A percentile compares a stretch with the other conserved stretches of the same genome.
Evolutionary conservation across 148 eudicot species (phyloP).

Genomic region (Nyssa sinensis): DNA sequence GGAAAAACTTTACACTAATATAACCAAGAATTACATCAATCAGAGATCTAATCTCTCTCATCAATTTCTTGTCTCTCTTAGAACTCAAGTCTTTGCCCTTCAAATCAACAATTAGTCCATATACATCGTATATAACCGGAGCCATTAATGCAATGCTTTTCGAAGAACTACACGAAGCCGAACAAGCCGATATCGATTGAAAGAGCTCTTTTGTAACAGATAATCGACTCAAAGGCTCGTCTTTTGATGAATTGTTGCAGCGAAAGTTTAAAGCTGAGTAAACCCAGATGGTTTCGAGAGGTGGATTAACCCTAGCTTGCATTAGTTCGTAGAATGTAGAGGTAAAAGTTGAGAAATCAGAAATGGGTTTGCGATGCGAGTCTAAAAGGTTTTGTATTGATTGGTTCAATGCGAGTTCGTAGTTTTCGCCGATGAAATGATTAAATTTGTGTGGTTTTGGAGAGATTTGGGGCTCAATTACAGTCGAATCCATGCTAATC

Average conservation of each 20-base stretch:
- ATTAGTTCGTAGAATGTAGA: constrained; percentile 33
- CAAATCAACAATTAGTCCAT: constrained; percentile 26
- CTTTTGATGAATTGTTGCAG: not conserved
- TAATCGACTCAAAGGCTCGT: not conserved
- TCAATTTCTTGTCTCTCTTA: constrained; percentile 47
- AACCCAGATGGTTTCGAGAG: constrained; percentile 60
- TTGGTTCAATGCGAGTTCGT: constrained; percentile 30
- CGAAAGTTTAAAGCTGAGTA: constrained; percentile 8
- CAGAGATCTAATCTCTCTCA: constrained; percentile 38
- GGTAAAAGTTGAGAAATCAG: constrained; percentile 16
- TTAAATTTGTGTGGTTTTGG: constrained; percentile 9
- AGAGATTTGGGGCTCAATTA: constrained; percentile 15
- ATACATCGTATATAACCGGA: constrained; percentile 41
- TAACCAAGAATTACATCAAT: constrained; percentile 45
- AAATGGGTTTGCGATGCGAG: constrained; percentile 5
- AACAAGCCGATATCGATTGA: not conserved
- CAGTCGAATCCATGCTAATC: constrained; percentile 24
- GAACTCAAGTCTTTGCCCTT: constrained; percentile 25
- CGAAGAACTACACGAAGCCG: not conserved
- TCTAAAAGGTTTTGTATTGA: constrained; percentile 28
- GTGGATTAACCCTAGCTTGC: constrained; percentile 39
- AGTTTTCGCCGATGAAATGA: constrained; percentile 30
- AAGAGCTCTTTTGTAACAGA: not conserved
- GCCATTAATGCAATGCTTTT: constrained; percentile 44
- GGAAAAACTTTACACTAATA: constrained; percentile 31